phyloP scores from a whole-genome alignment of 2,329 filamentous ascomycete genomes.

The Cladosporium sp. region DNA sequence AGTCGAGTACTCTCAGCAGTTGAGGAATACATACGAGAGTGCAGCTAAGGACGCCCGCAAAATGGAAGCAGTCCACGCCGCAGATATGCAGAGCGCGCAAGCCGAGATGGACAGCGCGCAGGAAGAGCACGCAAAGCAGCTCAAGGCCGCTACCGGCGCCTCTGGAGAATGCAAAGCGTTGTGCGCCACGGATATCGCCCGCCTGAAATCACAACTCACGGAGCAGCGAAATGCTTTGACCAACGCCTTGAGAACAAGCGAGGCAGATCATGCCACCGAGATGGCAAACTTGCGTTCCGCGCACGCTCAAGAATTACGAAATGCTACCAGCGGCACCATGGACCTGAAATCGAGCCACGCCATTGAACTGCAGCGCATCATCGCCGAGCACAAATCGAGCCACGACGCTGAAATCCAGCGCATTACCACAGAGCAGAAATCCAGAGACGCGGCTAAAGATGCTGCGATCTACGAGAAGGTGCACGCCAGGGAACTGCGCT shows the following conservation, averaged over 20 bases:
- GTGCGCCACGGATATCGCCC: conserved; percentile 21
- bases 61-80: conserved; percentile 15
- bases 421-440: conserved; percentile 4
- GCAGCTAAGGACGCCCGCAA: conserved; percentile 2
- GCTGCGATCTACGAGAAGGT: conserved; percentile 4
- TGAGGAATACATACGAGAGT: conserved; percentile 4
- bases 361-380: background rate
- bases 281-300: background rate
- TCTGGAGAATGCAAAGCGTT: conserved; percentile 8
- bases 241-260: conserved; percentile 13
- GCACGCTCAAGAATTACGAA: background rate
- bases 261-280: conserved; percentile 1
- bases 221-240: conserved; percentile 14
- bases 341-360: background rate
- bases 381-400: conserved; percentile 5
- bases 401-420: conserved; percentile 4
- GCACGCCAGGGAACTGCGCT: background rate
- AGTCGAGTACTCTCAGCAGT: conserved; percentile 5
- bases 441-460: conserved; percentile 7
- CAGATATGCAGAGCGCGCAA: conserved; percentile 15
- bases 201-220: conserved; percentile 15
- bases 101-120: background rate
- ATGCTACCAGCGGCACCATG: background rate
- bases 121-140: background rate
- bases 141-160: conserved; percentile 13